Percentiles rank a stretch among this genome's conserved stretches.
These are phyloP conservation scores for Tirmania nivea DNA, from an alignment of 495 filamentous ascomycete species.

Conservation along the genomic window DNA sequence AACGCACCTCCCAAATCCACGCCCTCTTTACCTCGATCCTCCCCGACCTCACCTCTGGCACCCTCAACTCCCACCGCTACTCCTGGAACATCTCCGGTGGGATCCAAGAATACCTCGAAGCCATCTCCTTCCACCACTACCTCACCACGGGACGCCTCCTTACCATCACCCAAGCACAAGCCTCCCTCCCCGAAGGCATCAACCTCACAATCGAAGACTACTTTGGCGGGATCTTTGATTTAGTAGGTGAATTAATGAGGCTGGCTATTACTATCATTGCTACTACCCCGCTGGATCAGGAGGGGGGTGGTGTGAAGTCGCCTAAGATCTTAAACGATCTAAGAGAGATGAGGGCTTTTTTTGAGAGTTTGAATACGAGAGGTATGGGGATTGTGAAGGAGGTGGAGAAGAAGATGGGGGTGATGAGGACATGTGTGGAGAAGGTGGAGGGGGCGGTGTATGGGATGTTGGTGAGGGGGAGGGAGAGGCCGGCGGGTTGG, in stretches of 20 bases:
- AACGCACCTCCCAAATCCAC: constrained; percentile 42
- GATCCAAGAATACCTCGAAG: constrained; percentile 84
- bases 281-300: constrained; percentile 33
- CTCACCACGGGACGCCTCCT: constrained; percentile 55
- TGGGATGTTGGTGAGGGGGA: constrained; percentile 62
- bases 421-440: constrained; percentile 70
- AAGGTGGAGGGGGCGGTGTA: constrained; percentile 88
- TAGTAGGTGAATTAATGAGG: constrained; percentile 87
- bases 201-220: constrained; percentile 63
- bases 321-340: constrained; percentile 12
- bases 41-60: constrained; percentile 39
- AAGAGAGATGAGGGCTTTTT: constrained; percentile 35
- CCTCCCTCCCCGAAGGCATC: constrained; percentile 31
- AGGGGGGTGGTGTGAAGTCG: constrained; percentile 11
- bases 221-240: constrained; percentile 73
- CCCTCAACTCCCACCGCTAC: constrained; percentile 68
- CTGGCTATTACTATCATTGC: constrained; percentile 72
- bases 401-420: constrained; percentile 56
- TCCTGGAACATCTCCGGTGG: constrained; percentile 49
- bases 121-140: constrained; percentile 70
- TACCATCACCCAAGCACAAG: constrained; percentile 34
- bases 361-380: constrained; percentile 45
- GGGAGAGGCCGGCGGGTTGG: constrained; percentile 82
- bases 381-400: constrained; percentile 31
- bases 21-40: constrained; percentile 43